A percentile compares a stretch with the other conserved stretches of the same genome.
These are phyloP conservation scores for Tillandsia fasciculata DNA, from an alignment of 176 grass and related monocot species.

Conservation along the genomic window DNA sequence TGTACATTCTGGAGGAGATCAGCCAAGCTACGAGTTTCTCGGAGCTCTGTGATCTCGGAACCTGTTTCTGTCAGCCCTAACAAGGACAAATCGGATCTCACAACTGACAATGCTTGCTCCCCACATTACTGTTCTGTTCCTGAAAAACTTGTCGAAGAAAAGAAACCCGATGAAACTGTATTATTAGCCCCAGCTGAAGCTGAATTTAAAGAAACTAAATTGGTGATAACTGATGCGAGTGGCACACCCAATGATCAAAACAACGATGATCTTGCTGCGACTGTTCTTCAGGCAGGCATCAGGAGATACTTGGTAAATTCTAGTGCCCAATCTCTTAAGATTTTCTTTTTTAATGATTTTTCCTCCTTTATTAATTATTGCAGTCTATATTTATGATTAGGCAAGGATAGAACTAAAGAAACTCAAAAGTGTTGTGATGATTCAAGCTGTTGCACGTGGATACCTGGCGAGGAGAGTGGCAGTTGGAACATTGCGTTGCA, in stretches of 20 bases:
- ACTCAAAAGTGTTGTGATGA: background rate
- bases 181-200: constrained; percentile 1
- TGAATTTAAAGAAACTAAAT: background rate
- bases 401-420: constrained; percentile 6
- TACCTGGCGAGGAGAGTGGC: constrained; percentile 1
- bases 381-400: background rate
- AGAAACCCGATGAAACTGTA: background rate
- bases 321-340: background rate
- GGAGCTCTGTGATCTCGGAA: constrained; percentile 16
- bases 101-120: background rate
- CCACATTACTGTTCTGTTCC: background rate
- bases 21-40: constrained; percentile 13
- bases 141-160: background rate
- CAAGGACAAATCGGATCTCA: constrained; percentile 11
- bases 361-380: background rate
- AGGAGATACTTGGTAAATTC: constrained; percentile 22
- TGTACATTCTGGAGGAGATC: constrained; percentile 18
- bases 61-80: constrained; percentile 16
- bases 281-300: constrained; percentile 14
- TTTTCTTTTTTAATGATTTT: background rate
- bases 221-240: background rate
- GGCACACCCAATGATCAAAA: background rate
- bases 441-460: constrained; percentile 8
- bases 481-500: constrained; percentile 3
- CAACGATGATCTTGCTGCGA: constrained; percentile 1